A percentile compares a stretch with the other conserved stretches of the same genome.
Conservation (phyloP, 1,284 basidiomycete genomes). For the Sporisorium exsertum region DNA sequence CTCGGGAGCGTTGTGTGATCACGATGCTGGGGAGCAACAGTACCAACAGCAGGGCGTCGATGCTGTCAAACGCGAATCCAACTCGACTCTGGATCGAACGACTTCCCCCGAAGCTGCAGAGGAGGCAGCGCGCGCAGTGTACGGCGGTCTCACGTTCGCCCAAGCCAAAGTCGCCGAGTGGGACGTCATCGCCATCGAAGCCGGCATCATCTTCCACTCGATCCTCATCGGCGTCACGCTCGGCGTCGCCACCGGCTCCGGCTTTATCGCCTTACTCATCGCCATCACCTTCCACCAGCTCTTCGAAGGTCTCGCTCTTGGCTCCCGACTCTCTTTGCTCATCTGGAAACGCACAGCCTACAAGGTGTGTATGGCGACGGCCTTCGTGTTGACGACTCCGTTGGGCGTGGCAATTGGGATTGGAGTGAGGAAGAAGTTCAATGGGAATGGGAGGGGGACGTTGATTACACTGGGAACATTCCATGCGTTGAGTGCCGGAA, state of each 20-base stretch:
- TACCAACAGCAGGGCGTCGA: neutral
- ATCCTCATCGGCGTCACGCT: slow-evolving; percentile 68
- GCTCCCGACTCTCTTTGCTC: slow-evolving; percentile 62
- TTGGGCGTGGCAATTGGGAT: slow-evolving; percentile 75
- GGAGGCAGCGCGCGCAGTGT: neutral
- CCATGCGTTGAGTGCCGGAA: slow-evolving; percentile 86
- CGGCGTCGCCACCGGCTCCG: slow-evolving; percentile 54
- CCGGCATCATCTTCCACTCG: slow-evolving; percentile 71
- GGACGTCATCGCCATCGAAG: slow-evolving; percentile 70
- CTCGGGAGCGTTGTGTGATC: neutral
- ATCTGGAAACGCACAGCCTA: slow-evolving; percentile 6
- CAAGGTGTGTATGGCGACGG: slow-evolving; percentile 57
- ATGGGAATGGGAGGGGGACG: slow-evolving; percentile 80
- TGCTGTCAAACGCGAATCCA: slow-evolving; percentile 3
- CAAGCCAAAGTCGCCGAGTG: slow-evolving; percentile 40
- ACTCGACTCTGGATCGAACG: slow-evolving; percentile 8
- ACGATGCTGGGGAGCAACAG: neutral
- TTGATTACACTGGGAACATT: slow-evolving; percentile 85
- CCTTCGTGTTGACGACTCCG: slow-evolving; percentile 73
- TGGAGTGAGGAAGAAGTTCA: slow-evolving; percentile 83
- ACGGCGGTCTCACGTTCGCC: slow-evolving; percentile 26
- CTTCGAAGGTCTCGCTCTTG: slow-evolving; percentile 42
- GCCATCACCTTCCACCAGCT: slow-evolving; percentile 68
- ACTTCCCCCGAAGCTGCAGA: neutral
- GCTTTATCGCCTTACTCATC: slow-evolving; percentile 62